Percentiles rank a stretch among this genome's conserved stretches.
phyloP scores from a whole-genome alignment of 169 alveolate species.

The Plasmodium cynomolgi region DNA sequence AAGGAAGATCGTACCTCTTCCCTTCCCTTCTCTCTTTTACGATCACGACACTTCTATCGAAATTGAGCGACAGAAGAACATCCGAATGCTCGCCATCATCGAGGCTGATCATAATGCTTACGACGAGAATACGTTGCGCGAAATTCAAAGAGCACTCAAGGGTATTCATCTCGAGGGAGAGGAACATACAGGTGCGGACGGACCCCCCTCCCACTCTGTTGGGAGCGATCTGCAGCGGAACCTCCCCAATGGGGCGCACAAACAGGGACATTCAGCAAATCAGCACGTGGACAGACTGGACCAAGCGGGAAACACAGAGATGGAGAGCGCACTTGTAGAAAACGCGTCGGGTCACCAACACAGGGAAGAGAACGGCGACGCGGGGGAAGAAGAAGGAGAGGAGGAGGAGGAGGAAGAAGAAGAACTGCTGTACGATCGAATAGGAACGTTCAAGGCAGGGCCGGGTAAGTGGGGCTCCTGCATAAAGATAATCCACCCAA shows the following conservation, averaged over 20 bases:
- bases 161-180: constrained; percentile 76
- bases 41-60: constrained; percentile 77
- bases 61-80: constrained; percentile 72
- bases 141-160: constrained; percentile 81
- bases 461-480: constrained; percentile 96
- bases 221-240: neutral
- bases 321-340: neutral
- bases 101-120: constrained; percentile 93
- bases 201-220: neutral
- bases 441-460: constrained; percentile 94
- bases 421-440: constrained; percentile 78
- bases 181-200: neutral
- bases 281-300: neutral
- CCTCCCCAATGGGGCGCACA: neutral
- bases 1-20: constrained; percentile 89
- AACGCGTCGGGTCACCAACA: neutral
- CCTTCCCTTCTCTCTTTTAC: constrained; percentile 85
- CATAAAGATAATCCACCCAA: constrained; percentile 90
- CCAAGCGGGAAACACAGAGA: too few relatives aligned
- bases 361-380: neutral
- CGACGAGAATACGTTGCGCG: constrained; percentile 85
- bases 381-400: constrained; percentile 56
- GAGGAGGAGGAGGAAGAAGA: constrained; percentile 77
- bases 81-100: constrained; percentile 89
- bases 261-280: neutral